These are phyloP conservation scores for Phanerodontia chrysosporium DNA, from an alignment of 768 basidiomycete genomes.

Conservation along the genomic window DNA sequence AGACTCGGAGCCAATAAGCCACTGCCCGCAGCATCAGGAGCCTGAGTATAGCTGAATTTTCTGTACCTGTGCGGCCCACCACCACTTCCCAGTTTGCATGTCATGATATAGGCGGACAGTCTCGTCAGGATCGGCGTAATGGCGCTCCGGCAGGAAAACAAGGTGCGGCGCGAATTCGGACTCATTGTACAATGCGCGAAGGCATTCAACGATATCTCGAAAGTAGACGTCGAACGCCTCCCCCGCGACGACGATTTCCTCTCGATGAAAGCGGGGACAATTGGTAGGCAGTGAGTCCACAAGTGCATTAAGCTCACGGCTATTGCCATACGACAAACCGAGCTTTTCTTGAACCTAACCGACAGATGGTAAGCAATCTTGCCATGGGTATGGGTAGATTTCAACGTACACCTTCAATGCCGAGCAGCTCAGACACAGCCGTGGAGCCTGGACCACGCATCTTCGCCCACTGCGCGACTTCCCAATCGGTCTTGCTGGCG, in stretches of 20 bases:
- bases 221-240: constrained; percentile 30
- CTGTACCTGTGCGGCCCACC: constrained; percentile 39
- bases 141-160: constrained; percentile 31
- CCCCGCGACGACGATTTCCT: constrained; percentile 25
- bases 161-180: constrained; percentile 17
- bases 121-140: constrained; percentile 28
- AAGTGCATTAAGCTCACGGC: constrained; percentile 28
- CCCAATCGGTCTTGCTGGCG: constrained; percentile 33
- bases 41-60: not conserved
- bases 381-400: constrained; percentile 9
- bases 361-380: not conserved
- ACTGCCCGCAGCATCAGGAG: constrained; percentile 6
- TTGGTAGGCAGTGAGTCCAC: constrained; percentile 29
- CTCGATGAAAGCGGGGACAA: constrained; percentile 22
- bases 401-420: constrained; percentile 34
- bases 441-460: constrained; percentile 31
- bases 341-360: constrained; percentile 21
- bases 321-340: constrained; percentile 29
- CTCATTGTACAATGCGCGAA: constrained; percentile 15
- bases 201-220: constrained; percentile 33
- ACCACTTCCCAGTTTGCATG: constrained; percentile 47
- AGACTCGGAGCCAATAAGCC: not conserved
- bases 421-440: constrained; percentile 33
- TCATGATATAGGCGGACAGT: constrained; percentile 31
- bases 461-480: constrained; percentile 39